Base-by-base conservation (phyloP, 1,139 yeast species). In the Yarrowia galli region DNA sequence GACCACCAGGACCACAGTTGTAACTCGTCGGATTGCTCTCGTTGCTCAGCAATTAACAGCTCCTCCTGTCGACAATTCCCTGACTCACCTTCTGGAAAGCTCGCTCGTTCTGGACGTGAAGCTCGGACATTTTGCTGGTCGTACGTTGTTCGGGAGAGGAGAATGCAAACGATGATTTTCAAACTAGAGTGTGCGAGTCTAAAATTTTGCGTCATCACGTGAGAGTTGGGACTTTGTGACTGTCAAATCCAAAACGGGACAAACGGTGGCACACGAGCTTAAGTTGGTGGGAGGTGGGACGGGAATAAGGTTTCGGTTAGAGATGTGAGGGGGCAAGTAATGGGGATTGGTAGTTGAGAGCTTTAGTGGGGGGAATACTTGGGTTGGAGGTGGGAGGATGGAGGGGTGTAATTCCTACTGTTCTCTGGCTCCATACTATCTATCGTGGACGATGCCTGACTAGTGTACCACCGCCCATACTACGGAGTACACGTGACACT, bases 51-150 rank as follows among this genome's bases (percentile, higher is more conserved):
- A 54, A 36, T 54, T 18, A 22, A 38, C 38, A 54, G 49, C 32
- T 10, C 56, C 67, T 28, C 28, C 35, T 25, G 40, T 20, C 60
- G 32, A 48, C 8, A 54, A 43, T 58, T 40, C 51, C 40, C 28
- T 28, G 78, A 85, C 96, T 82, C 87, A 91, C 96, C 96, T 95
- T 96, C 90, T 95, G 99, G 97, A 89, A 95, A 91, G 99, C 99
- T 87, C 97, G 95, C 89, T 96, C 99, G 83, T 98, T 91, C 90
- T 95, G 99, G 87, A 96, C 99, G 84, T 97, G 92, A 87, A 95
- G 92, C 90, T 95, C 99, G 85, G 98, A 61, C 66, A 61, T 61
- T 61, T 46, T 61, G 66, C 64, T 58, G 64, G 64, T 58, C 64
- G 64, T 58, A 58, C 64, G 64, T 42, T 58, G 64, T 58, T 58